A percentile compares a stretch with the other conserved stretches of the same genome.
Conservation (phyloP, 1,284 basidiomycete genomes). For the Microstroma glucosiphilum region DNA sequence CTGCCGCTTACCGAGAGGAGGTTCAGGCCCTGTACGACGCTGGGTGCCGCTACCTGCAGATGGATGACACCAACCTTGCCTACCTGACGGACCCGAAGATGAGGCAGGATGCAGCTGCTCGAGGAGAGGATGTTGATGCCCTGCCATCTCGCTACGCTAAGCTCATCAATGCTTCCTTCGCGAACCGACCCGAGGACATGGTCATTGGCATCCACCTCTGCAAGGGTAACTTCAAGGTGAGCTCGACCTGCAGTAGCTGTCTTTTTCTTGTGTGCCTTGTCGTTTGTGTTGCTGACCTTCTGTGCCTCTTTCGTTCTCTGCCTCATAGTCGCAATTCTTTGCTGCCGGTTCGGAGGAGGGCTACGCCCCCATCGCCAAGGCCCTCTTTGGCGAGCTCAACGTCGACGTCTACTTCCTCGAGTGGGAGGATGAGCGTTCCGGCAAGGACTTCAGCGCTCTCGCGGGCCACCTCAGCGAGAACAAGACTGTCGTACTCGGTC, state of each 20-base stretch:
- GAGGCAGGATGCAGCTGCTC: conserved; percentile 18
- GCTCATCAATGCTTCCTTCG: conserved; percentile 57
- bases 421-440: conserved; percentile 70
- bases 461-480: conserved; percentile 60
- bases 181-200: conserved; percentile 62
- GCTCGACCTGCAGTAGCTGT: background rate
- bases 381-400: conserved; percentile 64
- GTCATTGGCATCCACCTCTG: conserved; percentile 68
- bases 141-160: conserved; percentile 27
- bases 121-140: conserved; percentile 28
- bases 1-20: conserved; percentile 65
- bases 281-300: no score
- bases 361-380: conserved; percentile 65
- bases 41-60: conserved; percentile 66
- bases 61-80: conserved; percentile 50
- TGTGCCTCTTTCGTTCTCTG: no score
- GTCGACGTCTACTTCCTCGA: conserved; percentile 71
- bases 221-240: conserved; percentile 65
- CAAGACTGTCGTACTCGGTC: conserved; percentile 67
- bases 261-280: background rate
- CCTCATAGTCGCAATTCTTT: conserved; percentile 18
- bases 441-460: conserved; percentile 55
- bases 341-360: conserved; percentile 61
- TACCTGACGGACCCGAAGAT: conserved; percentile 42
- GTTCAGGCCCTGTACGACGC: conserved; percentile 65